Evolutionary conservation across 2,329 filamentous ascomycete species (phyloP).

Genomic region (Lasiodiplodia sp.): DNA sequence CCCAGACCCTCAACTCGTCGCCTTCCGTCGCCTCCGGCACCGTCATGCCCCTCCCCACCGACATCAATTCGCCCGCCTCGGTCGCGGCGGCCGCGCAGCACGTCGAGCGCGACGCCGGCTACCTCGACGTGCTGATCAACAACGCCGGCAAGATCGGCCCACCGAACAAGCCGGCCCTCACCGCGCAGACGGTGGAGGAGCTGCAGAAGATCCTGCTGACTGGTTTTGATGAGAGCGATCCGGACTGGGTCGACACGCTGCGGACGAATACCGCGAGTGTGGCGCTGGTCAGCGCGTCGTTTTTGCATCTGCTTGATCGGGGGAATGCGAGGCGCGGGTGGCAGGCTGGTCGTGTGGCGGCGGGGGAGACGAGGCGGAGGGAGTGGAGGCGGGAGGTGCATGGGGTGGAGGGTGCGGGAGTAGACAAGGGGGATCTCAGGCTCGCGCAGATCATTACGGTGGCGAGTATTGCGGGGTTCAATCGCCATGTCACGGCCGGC

Average conservation of each 20-base stretch:
- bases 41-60: constrained; percentile 52
- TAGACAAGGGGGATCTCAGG: constrained; percentile 45
- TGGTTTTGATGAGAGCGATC: constrained; percentile 42
- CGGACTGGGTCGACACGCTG: constrained; percentile 15
- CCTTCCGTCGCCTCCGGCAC: constrained; percentile 26
- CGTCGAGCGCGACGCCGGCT: constrained; percentile 52
- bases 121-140: constrained; percentile 61
- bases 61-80: constrained; percentile 50
- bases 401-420: constrained; percentile 23
- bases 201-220: constrained; percentile 51
- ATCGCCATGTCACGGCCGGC: constrained; percentile 46
- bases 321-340: constrained; percentile 54
- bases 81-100: constrained; percentile 50
- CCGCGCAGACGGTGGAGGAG: constrained; percentile 52
- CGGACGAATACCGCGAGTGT: constrained; percentile 53
- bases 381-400: constrained; percentile 33
- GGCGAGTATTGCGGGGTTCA: constrained; percentile 51
- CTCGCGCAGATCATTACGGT: constrained; percentile 57
- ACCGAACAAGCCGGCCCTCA: constrained; percentile 49
- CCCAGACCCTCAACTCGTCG: constrained; percentile 40
- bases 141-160: constrained; percentile 60
- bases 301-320: constrained; percentile 54
- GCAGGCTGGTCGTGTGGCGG: constrained; percentile 40
- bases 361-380: constrained; percentile 36
- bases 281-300: constrained; percentile 53